These are phyloP conservation scores for Przewalskia tangutica DNA, from an alignment of 257 asterid species.

Conservation along the genomic window DNA sequence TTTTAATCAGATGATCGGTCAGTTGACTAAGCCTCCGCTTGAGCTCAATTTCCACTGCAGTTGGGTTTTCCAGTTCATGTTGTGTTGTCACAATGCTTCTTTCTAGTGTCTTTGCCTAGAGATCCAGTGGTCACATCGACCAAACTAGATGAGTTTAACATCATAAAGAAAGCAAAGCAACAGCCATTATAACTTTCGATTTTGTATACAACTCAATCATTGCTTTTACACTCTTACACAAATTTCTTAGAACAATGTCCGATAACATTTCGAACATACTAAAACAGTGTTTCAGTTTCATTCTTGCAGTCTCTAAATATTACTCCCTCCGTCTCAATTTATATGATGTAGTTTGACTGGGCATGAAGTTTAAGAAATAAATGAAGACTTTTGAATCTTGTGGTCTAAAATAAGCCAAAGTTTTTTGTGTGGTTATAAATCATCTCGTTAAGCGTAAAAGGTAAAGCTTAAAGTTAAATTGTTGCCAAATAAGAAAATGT, in stretches of 20 bases:
- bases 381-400: too few relatives aligned
- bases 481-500: too few relatives aligned
- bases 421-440: too few relatives aligned
- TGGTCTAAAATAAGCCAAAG: too few relatives aligned
- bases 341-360: too few relatives aligned
- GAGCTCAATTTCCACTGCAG: slow-evolving; percentile 86
- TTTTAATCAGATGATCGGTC: slow-evolving; percentile 86
- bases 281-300: background rate
- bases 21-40: slow-evolving; percentile 82
- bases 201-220: background rate
- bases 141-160: background rate
- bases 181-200: background rate
- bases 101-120: slow-evolving; percentile 66
- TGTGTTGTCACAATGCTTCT: slow-evolving; percentile 54
- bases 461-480: too few relatives aligned
- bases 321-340: background rate
- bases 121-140: background rate
- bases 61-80: slow-evolving; percentile 54
- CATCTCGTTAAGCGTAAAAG: too few relatives aligned
- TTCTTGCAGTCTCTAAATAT: background rate
- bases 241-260: background rate
- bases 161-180: background rate
- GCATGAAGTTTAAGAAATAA: too few relatives aligned
- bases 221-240: background rate
- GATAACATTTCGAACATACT: background rate